A percentile compares a stretch with the other conserved stretches of the same genome.
Evolutionary conservation across 1,284 basidiomycete genomes (phyloP).

Genomic region (Cryptococcus sp.): DNA sequence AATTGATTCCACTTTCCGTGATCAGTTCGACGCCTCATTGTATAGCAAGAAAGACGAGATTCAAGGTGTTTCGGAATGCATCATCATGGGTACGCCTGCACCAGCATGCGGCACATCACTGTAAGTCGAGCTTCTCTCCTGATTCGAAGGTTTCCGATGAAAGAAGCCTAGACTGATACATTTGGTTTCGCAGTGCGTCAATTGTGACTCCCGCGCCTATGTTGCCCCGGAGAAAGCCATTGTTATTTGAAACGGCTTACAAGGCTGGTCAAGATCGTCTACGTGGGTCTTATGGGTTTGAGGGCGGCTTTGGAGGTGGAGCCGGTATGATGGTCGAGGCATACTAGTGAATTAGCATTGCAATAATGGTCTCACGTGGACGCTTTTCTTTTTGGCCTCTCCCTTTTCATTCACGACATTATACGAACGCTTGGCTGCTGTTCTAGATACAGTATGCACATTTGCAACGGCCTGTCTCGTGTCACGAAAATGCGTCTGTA

Average conservation of each 20-base stretch:
- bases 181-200: slow-evolving; percentile 56
- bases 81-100: slow-evolving; percentile 99
- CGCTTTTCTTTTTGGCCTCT: background rate
- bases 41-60: slow-evolving; percentile 95
- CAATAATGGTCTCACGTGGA: background rate
- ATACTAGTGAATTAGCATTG: background rate
- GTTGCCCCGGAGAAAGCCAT: slow-evolving; percentile 59
- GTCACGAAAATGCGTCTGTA: too few species aligned
- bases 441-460: background rate
- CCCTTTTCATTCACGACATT: too few species aligned
- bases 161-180: background rate
- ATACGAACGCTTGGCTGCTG: background rate
- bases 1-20: background rate
- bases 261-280: slow-evolving; percentile 31
- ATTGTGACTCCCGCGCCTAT: slow-evolving; percentile 61
- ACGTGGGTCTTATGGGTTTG: background rate
- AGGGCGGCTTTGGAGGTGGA: too few species aligned
- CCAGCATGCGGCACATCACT: slow-evolving; percentile 93
- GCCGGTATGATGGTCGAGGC: slow-evolving; percentile 3
- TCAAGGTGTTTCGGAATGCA: slow-evolving; percentile 96
- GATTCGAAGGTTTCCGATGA: slow-evolving; percentile 1
- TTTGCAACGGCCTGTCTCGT: too few species aligned
- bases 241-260: slow-evolving; percentile 62
- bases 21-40: slow-evolving; percentile 86
- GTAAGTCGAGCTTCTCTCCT: slow-evolving; percentile 57